Evolutionary conservation across 768 basidiomycete genomes (phyloP), one percentile per base, ranked within the genome.

Genomic region (Russula compacta): DNA sequence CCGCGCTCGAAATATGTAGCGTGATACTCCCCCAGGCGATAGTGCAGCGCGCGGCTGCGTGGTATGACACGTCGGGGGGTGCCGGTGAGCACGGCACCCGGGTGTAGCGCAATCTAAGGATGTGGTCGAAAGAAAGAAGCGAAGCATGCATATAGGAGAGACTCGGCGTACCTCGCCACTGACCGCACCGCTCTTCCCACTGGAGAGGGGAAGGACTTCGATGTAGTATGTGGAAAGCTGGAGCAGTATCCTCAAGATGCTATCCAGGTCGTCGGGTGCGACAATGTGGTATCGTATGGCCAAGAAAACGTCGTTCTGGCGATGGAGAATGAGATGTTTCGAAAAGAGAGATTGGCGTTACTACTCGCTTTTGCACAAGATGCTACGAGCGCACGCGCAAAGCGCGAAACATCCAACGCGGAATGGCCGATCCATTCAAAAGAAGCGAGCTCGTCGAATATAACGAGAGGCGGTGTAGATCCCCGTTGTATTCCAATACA

Each of bases 171-270:
- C 89, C 78, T 90, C 86, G 19, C 89, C 90, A 60, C 83, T 88
- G 33, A 92, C 85, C 21, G 83, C 77, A 3, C 88, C 89, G 63
- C 90, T 92, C 29, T 83, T 76, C 5, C 89, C 89, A 63, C 86
- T 90, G 1, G 83, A 76, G 7, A 92, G 75, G 0, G 89, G 82
- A 43, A 79, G 76, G 2, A 91, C 84, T 60, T 91, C 89, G 4
- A 91, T 66, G 66, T 89, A 87, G 64, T 85, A 85, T 3, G 83
- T 76, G 64, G 81, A 84, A 3, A 86, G 69, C 56, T 88, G 85
- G 19, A 84, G 72, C 21, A 91, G 72, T 35, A 77, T 73, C 36
- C 78, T 78, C 54, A 87, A 79, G 1, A 88, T 70, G 39, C 83
- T 78, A 65, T 89, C 86, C 0, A 80, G 78, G 56, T 84, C 83